Evolutionary conservation across 306 rosid genomes (phyloP), one percentile per base, ranked within the genome.

Genomic region (Boehmeria nivea): DNA sequence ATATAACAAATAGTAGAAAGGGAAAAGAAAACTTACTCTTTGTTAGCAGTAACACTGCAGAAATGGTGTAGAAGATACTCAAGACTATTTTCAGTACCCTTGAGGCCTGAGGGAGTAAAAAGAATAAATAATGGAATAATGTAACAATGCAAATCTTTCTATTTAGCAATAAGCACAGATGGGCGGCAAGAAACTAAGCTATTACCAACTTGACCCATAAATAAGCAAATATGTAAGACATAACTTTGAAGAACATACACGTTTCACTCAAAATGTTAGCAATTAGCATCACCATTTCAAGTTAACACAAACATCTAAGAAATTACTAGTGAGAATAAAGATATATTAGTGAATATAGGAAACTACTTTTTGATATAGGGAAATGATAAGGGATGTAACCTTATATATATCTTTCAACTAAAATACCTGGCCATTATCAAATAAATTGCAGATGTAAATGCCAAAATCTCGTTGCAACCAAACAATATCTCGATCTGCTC

Each of bases 381-480:
- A n/a, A n/a, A n/a, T n/a, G n/a, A n/a, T n/a, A n/a, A n/a, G n/a
- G n/a, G n/a, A n/a, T n/a, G n/a, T n/a, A n/a, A n/a, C n/a, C n/a
- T n/a, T 31, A 61, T n/a, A n/a, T n/a, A n/a, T n/a, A n/a, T n/a
- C n/a, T 66, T 28, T 8, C 10, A 53, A 26, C 58, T 59, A 52
- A 73, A 77, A 63, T 50, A 90, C 98, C 98, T 87, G 98, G 75
- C 94, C 84, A 25, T 95, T 91, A 77, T 91, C 98, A 60, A 87
- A 91, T 76, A 90, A 60, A 78, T 90, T 90, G 78, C 98, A 90
- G 46, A 90, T 47, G 21, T 87, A 90, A 60, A 90, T 90, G 78
- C 98, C 98, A 72, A 90, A 90, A 68, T 90, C 98, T 45, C 94
- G 86, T 74, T 90, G 95, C 47, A 90, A 83, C 98, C 98, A 90